A percentile compares a stretch with the other conserved stretches of the same genome.
Conservation (phyloP, 1,284 basidiomycete genomes). For the Trametes polyzona region DNA sequence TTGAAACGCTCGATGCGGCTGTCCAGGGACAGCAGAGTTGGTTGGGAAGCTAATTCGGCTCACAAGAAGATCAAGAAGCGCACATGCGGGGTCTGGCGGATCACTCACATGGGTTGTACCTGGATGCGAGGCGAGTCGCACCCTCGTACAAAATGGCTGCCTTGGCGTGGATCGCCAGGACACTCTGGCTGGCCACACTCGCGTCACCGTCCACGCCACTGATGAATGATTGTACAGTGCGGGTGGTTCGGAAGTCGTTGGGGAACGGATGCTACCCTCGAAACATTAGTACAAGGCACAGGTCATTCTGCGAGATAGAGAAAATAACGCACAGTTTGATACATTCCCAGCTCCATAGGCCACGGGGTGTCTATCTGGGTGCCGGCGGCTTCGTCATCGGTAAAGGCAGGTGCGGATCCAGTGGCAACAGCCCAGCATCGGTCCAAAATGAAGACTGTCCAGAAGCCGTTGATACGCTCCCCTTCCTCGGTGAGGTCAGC, state of each 20-base stretch:
- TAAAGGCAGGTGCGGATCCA: conserved; percentile 40
- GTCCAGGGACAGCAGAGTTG: conserved; percentile 35
- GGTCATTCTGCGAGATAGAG: not conserved
- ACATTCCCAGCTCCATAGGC: conserved; percentile 43
- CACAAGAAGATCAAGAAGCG: conserved; percentile 7
- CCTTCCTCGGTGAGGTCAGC: conserved; percentile 45
- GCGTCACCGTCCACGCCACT: conserved; percentile 29
- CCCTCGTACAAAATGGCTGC: conserved; percentile 42
- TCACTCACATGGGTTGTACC: conserved; percentile 32
- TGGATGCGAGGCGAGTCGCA: conserved; percentile 34
- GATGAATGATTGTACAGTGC: conserved; percentile 39
- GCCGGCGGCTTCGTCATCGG: conserved; percentile 34
- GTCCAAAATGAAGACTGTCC: conserved; percentile 48
- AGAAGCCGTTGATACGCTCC: conserved; percentile 52
- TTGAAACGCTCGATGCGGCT: conserved; percentile 36
- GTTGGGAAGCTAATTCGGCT: conserved; percentile 30
- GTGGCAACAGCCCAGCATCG: conserved; percentile 45
- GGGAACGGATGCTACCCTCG: conserved; percentile 26
- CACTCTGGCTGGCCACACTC: conserved; percentile 27
- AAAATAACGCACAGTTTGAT: conserved; percentile 29
- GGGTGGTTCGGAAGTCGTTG: conserved; percentile 26
- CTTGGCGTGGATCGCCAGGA: conserved; percentile 41
- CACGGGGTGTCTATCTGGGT: conserved; percentile 46
- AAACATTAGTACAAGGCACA: not conserved
- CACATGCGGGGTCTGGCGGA: not conserved